Base-by-base conservation (phyloP, 2,329 filamentous ascomycete genomes). In the Exophiala xenobiotica region DNA sequence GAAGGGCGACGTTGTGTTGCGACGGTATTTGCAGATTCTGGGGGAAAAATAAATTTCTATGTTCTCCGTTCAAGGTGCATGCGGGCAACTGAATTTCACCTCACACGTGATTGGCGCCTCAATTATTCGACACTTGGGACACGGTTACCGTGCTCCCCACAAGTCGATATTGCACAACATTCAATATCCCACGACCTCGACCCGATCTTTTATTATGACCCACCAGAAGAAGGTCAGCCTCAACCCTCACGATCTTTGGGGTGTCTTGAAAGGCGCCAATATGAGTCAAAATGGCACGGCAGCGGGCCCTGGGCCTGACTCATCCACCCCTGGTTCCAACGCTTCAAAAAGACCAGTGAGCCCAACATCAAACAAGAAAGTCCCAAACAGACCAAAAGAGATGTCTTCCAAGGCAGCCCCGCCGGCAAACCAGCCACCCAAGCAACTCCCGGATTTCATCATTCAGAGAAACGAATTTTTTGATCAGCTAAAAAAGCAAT, bases 381-480 rank as follows among this genome's bases (percentile, higher is more conserved):
- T 60, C 11, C 53, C 58, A n/a, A 51, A 40, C 35, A 51, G 59
- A 53, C 52, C 57, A n/a, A 61, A 61, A 51, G 45, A 57, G 31
- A 62, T 61, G 59, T 59, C 58, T 43, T 53, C 54, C 33, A 51
- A 65, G 61, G 62, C 58, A 64, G 51, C 43, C 11, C 37, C 60
- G 54, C 61, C 53, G 68, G 62, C 60, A 58, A 56, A 59, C 63
- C 56, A 62, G 38, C 58, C 61, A 41, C 54, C 61, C 51, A 67
- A 68, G 20, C 63, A 75, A 38, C 77, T 82, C 16, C 87, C 91
- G 50, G 83, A 86, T 54, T 96, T 88, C 71, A 83, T 97, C 57
- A 77, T 91, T 65, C 83, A 90, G 70, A 85, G 93, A 58, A 85
- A 96, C 65, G 81, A 87, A 46, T 77, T 97, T 43, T 96, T 96